Evolutionary conservation across 2,329 filamentous ascomycete genomes (phyloP).

Genomic region (Apiospora saccharicola): DNA sequence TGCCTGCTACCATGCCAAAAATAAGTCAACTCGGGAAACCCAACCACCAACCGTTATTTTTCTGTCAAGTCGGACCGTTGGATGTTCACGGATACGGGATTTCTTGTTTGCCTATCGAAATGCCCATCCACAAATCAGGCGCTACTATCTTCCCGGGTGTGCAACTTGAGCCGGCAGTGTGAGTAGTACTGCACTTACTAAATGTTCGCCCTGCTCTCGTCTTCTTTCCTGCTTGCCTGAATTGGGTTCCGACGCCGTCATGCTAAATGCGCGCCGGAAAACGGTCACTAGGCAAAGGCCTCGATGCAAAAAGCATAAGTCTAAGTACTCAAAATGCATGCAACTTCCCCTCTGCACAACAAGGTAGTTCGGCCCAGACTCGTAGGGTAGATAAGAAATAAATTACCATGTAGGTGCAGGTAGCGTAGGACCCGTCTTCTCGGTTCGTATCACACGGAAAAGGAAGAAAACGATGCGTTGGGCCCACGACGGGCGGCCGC

Average conservation of each 20-base stretch:
- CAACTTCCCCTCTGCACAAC: neutral
- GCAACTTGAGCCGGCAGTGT: neutral
- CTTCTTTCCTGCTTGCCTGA: too few relatives aligned
- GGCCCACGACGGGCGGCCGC: conserved; percentile 13
- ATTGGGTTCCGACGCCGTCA: neutral
- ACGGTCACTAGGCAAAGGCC: neutral
- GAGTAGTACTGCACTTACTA: neutral
- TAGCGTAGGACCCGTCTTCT: neutral
- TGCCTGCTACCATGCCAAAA: neutral
- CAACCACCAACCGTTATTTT: conserved; percentile 2
- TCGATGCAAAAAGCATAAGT: neutral
- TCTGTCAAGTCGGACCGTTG: neutral
- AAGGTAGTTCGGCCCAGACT: neutral
- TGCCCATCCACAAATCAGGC: neutral
- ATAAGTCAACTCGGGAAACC: conserved; percentile 3
- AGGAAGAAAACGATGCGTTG: conserved; percentile 12
- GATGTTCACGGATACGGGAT: neutral
- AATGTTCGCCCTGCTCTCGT: neutral
- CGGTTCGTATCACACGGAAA: conserved; percentile 8
- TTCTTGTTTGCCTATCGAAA: neutral
- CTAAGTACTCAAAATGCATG: neutral
- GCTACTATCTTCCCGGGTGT: neutral
- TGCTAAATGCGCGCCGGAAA: neutral
- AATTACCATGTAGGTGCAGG: neutral
- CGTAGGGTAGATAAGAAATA: neutral